Evolutionary conservation across 257 asterid species (phyloP).

Genomic region (Linderniella brevidens): DNA sequence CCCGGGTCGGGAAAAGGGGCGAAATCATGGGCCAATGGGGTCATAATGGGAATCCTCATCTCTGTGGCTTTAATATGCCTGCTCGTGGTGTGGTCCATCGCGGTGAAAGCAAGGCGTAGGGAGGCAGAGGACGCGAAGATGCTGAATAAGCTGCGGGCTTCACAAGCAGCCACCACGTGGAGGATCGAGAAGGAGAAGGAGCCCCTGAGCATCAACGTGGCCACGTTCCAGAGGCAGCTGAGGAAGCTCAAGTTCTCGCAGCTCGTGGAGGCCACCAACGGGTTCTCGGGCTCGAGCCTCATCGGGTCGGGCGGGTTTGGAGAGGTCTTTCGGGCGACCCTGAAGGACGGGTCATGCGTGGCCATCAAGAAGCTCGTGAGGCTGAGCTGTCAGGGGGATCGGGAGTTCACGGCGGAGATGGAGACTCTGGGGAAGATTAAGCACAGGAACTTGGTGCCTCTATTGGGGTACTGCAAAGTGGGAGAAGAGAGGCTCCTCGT

Average conservation of each 20-base stretch:
- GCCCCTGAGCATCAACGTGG: conserved; percentile 90
- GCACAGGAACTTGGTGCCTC: conserved; percentile 73
- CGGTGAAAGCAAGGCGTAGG: conserved; percentile 40
- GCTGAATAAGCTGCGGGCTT: conserved; percentile 47
- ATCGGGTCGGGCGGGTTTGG: conserved; percentile 94
- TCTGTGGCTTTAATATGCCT: conserved; percentile 60
- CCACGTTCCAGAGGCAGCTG: conserved; percentile 72
- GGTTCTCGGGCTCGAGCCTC: conserved; percentile 77
- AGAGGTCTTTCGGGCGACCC: conserved; percentile 74
- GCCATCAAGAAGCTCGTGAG: conserved; percentile 84
- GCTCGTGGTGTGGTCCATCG: conserved; percentile 75
- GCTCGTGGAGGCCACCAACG: conserved; percentile 77
- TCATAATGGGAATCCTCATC: conserved; percentile 72
- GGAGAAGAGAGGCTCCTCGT: conserved; percentile 86
- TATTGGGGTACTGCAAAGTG: conserved; percentile 72
- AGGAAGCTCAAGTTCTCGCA: conserved; percentile 78
- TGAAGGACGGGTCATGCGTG: conserved; percentile 82
- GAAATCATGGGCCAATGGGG: conserved; percentile 64
- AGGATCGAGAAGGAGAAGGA: conserved; percentile 93
- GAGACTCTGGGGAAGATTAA: conserved; percentile 85
- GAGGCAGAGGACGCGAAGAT: conserved; percentile 69
- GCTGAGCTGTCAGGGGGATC: conserved; percentile 68
- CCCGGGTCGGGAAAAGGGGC: conserved; percentile 12
- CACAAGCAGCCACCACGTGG: conserved; percentile 78
- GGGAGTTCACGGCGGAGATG: conserved; percentile 98